phyloP scores from a whole-genome alignment of 2,329 filamentous ascomycete genomes.

The Penicillium sp. region DNA sequence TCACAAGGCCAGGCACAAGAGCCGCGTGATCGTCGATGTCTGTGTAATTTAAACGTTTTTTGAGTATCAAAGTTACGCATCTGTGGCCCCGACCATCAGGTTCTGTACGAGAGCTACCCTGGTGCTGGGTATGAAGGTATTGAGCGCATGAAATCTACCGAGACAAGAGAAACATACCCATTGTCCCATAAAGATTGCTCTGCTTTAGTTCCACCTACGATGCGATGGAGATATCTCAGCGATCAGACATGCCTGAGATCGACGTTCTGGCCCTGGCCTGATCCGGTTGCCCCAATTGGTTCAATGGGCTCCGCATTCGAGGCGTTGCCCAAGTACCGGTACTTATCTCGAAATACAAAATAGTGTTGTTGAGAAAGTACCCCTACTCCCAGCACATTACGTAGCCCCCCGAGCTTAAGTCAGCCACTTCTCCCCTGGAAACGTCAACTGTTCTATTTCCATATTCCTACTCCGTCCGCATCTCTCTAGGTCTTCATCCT shows the following conservation, averaged over 20 bases:
- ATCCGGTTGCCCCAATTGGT: constrained; percentile 18
- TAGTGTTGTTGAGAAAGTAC: background rate
- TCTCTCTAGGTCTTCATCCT: constrained; percentile 7
- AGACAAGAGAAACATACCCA: background rate
- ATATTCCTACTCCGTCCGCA: constrained; percentile 5
- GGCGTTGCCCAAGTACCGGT: constrained; percentile 5
- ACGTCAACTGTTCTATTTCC: constrained; percentile 20
- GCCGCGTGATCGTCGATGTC: background rate
- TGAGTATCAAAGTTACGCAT: background rate
- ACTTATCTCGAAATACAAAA: constrained; percentile 3
- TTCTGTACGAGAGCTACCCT: no score
- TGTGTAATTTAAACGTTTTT: background rate
- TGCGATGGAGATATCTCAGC: background rate
- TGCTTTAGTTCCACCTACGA: background rate
- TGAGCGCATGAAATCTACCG: background rate
- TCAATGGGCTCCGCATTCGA: background rate
- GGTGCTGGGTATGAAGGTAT: background rate
- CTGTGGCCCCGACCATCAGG: background rate
- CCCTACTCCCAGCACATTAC: background rate
- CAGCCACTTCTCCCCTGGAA: constrained; percentile 23
- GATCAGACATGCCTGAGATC: constrained; percentile 2
- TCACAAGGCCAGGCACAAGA: background rate
- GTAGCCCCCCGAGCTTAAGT: constrained; percentile 18
- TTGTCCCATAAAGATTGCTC: background rate
- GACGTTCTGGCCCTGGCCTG: constrained; percentile 19